A percentile compares a stretch with the other conserved stretches of the same genome.
phyloP scores from a whole-genome alignment of 495 filamentous ascomycete genomes.

The Collariella sp. region DNA sequence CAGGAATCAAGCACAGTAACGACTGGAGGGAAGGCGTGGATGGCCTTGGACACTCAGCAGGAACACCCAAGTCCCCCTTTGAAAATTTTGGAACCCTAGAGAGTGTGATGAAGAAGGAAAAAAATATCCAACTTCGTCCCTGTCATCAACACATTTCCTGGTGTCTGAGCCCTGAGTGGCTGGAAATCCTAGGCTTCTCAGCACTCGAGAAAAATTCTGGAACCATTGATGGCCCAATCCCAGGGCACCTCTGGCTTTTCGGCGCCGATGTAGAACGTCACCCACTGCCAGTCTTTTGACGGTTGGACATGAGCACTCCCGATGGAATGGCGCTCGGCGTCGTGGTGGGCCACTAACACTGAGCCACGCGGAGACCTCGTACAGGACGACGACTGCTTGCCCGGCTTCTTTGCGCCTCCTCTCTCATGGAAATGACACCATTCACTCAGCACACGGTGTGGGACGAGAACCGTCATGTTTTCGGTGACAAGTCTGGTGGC shows the following conservation, averaged over 20 bases:
- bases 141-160: neutral
- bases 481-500: no score
- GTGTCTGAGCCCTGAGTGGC: slow-evolving; percentile 8
- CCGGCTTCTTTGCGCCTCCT: neutral
- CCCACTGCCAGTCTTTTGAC: neutral
- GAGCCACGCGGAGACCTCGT: slow-evolving; percentile 2
- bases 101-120: no score
- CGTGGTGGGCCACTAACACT: neutral
- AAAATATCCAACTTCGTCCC: no score
- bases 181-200: slow-evolving; percentile 6
- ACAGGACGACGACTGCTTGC: neutral
- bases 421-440: neutral
- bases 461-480: neutral
- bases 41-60: no score
- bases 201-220: slow-evolving; percentile 18
- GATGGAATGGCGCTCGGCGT: neutral
- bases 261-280: neutral
- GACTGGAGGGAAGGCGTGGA: no score
- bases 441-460: no score
- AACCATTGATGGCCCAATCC: slow-evolving; percentile 8
- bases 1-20: no score
- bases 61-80: no score
- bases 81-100: no score
- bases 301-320: neutral
- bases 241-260: neutral